phyloP scores from a whole-genome alignment of 257 asterid species.

The Orobanche coerulescens region DNA sequence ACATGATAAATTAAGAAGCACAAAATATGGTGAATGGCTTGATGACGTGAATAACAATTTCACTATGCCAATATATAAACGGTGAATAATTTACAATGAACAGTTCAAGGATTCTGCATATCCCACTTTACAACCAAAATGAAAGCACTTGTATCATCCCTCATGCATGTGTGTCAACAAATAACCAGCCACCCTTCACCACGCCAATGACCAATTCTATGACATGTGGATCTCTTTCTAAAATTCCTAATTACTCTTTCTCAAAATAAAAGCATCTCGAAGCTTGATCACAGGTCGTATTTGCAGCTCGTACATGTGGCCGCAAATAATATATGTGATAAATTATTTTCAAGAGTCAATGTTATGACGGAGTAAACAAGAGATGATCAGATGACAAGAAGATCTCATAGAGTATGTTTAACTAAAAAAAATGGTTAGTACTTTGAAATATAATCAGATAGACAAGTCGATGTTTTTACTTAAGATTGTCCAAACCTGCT shows the following conservation, averaged over 20 bases:
- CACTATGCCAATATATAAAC: background rate
- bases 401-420: slow-evolving; percentile 9
- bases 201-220: background rate
- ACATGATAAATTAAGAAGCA: background rate
- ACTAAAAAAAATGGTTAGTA: slow-evolving; percentile 5
- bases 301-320: background rate
- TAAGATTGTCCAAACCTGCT: slow-evolving; percentile 9
- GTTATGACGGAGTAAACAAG: background rate
- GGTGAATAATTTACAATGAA: background rate
- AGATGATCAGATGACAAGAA: slow-evolving; percentile 1
- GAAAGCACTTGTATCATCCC: slow-evolving; percentile 7
- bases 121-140: slow-evolving; percentile 8
- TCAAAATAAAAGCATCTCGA: too few species aligned
- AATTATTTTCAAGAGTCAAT: slow-evolving; percentile 1
- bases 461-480: background rate
- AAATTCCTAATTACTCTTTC: too few species aligned
- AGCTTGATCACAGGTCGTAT: background rate
- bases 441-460: slow-evolving; percentile 12
- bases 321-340: slow-evolving; percentile 4
- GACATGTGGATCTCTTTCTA: slow-evolving; percentile 9
- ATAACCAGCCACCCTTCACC: background rate
- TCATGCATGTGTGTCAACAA: background rate
- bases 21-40: background rate
- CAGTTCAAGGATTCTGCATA: background rate
- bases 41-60: slow-evolving; percentile 9